Percentiles rank a stretch among this genome's conserved stretches.
Evolutionary conservation across 1,284 basidiomycete species (phyloP).

Genomic region (Albatrellus sp.): DNA sequence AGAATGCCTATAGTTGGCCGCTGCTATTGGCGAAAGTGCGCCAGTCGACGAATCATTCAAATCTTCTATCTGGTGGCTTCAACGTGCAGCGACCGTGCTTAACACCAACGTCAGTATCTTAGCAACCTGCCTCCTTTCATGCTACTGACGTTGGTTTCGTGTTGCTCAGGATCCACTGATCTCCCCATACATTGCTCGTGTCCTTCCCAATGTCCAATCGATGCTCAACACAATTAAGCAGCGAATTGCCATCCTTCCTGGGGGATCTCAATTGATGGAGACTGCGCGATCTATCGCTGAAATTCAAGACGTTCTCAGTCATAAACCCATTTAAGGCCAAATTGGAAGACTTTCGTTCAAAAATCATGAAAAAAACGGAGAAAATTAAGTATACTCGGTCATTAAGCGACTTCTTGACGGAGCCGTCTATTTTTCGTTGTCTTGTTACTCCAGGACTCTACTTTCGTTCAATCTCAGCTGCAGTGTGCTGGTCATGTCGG

Average conservation of each 20-base stretch:
- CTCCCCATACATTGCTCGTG: conserved; percentile 65
- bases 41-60: conserved; percentile 71
- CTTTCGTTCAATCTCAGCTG: too few species aligned
- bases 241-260: conserved; percentile 62
- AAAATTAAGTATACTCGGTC: too few species aligned
- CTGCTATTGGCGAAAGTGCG: conserved; percentile 58
- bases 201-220: conserved; percentile 64
- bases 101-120: conserved; percentile 48
- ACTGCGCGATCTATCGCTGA: conserved; percentile 57
- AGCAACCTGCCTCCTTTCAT: conserved; percentile 15
- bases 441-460: too few species aligned
- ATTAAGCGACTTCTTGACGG: too few species aligned
- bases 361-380: too few species aligned
- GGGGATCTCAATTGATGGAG: conserved; percentile 51
- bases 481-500: too few species aligned
- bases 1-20: conserved; percentile 38
- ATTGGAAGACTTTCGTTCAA: neutral
- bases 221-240: conserved; percentile 68
- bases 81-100: conserved; percentile 54
- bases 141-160: neutral
- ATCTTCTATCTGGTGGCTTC: conserved; percentile 72
- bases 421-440: too few species aligned
- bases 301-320: conserved; percentile 58
- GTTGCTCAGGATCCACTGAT: conserved; percentile 58
- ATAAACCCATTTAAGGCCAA: conserved; percentile 32